Evolutionary conservation across 805 yeast species (phyloP), one percentile per base, ranked within the genome.

Genomic region (Tetrapisispora pingtungensis): DNA sequence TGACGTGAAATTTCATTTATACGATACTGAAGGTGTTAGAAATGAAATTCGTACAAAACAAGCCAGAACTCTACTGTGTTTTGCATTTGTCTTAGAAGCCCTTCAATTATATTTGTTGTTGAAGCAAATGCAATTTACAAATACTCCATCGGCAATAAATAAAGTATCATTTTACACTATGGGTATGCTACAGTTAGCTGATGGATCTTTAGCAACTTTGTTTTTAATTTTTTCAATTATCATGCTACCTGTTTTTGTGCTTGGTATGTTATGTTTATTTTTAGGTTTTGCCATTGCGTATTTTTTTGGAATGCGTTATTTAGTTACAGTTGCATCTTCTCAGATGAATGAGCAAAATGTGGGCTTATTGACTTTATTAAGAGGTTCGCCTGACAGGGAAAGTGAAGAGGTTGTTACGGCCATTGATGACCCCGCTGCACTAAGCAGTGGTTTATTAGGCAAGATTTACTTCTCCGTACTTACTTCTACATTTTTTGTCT

Each of bases 111-210:
- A 73, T 50, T 56, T 84, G 8, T 65, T 81, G 36, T 67, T 84
- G 42, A 64, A 75, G 41, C 96, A 88, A 59, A 81, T 85, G 77
- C 76, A 80, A 45, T 65, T 69, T 28, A 74, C 84, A 3, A 77
- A 73, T 51, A 84, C 96, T 0, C 96, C 96, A 1, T 85, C 95
- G 0, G 78, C 83, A 5, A 72, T 84, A 27, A 78, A 89, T 4
- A 74, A 81, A 42, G 73, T 89, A 7, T 81, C 94, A 8, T 77
- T 84, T 42, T 78, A 77, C 70, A 66, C 88, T 3, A 66, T 86
- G 27, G 75, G 80, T 8, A 69, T 78, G 49, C 77, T 84, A 64
- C 72, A 80, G 46, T 52, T 79, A 36, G 73, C 76, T 10, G 96
- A 88, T 62, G 85, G 90, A 1, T 68, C 84, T 1, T 55, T 81